Evolutionary conservation across 805 yeast species (phyloP), one percentile per base, ranked within the genome.

Genomic region (Ogataea nakhonphanomensis): DNA sequence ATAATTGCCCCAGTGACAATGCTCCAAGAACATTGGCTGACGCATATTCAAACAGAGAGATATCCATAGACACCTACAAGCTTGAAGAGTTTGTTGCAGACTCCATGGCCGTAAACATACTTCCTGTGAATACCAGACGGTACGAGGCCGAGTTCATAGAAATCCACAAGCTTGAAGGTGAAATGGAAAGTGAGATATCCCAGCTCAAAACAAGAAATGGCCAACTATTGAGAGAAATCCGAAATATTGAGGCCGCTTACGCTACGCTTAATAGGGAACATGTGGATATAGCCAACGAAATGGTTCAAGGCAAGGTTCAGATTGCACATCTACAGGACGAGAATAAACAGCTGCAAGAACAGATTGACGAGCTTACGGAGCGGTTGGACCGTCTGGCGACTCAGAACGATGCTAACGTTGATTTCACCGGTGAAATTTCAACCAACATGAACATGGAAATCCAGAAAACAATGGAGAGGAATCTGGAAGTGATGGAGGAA

Each of bases 281-380:
- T 61, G 77, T 89, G 22, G 84, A 78, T 39, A 77, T 89, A 27
- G 95, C 95, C 4, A 91, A 90, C 62, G 87, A 81, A 49, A 78
- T 93, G 80, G 88, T 91, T 25, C 78, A 78, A 48, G 82, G 85
- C 28, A 81, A 93, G 54, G 76, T 90, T 29, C 74, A 70, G 39
- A 69, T 84, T 20, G 96, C 95, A 2, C 81, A 83, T 25, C 60
- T 91, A 20, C 69, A 74, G 35, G 91, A 86, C 51, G 95, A 87
- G 44, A 85, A 86, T 45, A 72, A 67, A 20, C 85, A 80, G 32
- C 64, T 89, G 35, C 58, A 65, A 21, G 57, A 59, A 1, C 74
- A 70, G 38, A 73, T 81, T 28, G 63, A 59, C 2, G 77, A 71
- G 8, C 62, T 82, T 32, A 69, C 69, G 32, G 51, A 63, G 29